These are phyloP conservation scores for Fusarium tjaetaba DNA, from an alignment of 2,329 filamentous ascomycete genomes.

Conservation along the genomic window DNA sequence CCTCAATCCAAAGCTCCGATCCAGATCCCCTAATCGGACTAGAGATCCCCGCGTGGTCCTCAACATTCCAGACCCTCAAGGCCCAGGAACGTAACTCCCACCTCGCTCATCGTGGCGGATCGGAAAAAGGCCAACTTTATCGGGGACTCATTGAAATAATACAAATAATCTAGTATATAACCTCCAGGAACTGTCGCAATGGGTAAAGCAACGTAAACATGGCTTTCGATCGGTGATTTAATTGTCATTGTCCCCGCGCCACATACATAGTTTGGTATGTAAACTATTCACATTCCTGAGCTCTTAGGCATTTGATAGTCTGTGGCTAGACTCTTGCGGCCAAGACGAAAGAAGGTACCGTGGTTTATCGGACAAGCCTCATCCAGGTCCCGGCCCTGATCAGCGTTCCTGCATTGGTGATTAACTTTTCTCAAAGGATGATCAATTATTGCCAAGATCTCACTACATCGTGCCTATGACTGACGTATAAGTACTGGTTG, in stretches of 20 bases:
- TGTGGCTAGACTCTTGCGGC: slow-evolving; percentile 14
- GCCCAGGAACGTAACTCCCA: neutral
- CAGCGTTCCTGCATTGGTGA: slow-evolving; percentile 7
- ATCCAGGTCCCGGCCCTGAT: slow-evolving; percentile 13
- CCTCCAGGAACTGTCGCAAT: neutral
- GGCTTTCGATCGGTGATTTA: neutral
- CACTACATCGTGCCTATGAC: too few relatives aligned
- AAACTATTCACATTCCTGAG: neutral
- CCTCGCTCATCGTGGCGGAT: neutral
- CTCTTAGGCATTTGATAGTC: neutral
- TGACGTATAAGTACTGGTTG: slow-evolving; percentile 2
- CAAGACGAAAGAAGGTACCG: neutral
- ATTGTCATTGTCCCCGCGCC: neutral
- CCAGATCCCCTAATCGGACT: neutral
- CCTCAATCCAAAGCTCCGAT: neutral
- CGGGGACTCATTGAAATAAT: accelerated
- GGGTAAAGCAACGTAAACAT: neutral
- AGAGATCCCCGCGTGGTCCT: neutral
- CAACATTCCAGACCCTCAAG: neutral
- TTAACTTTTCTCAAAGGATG: neutral
- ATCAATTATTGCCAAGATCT: neutral
- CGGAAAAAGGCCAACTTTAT: neutral
- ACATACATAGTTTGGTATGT: slow-evolving; percentile 5
- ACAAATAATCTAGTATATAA: neutral
- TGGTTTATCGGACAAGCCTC: neutral